Base-by-base conservation (phyloP, 495 filamentous ascomycete genomes). In the Talaromyces proteolyticus region DNA sequence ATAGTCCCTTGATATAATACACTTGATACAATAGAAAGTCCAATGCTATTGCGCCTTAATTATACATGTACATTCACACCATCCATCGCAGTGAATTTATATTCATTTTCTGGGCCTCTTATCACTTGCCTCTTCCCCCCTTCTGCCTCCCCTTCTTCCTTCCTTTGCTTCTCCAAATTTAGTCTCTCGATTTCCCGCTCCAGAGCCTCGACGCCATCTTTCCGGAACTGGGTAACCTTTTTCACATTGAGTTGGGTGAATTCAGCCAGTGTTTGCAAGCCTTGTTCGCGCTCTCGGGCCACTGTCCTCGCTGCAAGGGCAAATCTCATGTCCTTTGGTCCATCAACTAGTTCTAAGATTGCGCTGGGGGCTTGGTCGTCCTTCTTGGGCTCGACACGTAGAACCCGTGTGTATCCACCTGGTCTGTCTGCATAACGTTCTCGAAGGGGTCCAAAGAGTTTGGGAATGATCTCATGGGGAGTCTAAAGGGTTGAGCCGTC, bases 271-370 rank as follows among this genome's bases (percentile, higher is more conserved):
- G 65, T 63, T 37, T 84, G 57, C 1, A 74, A 52, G 3, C 68
- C 67, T 44, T 79, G 57, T 11, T 58, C 63, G 25, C 83, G 71
- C 56, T 85, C 72, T 37, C 76, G 75, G 34, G 84, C 87, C 0
- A 98, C 71, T 0, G 87, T 82, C 42, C 80, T 80, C 3, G 93
- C 93, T 14, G 91, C 95, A 75, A 96, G 82, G 47, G 87, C 86
- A 70, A 98, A 97, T 2, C 91, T 85, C 78, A 95, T 89, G 68
- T 98, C 93, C 66, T 84, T 87, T 14, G 91, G 92, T 38, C 92
- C 92, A 64, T 98, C 93, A 40, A 97, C 90, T 11, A 98, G 78
- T 67, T 97, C 93, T n/a, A 98, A 80, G 56, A 98, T 94, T 0
- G 93, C 93, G 18, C 82, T 87, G 26, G 82, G 76, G 3, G 88